phyloP scores from a whole-genome alignment of 495 filamentous ascomycete genomes.

The Echria macrotheca region DNA sequence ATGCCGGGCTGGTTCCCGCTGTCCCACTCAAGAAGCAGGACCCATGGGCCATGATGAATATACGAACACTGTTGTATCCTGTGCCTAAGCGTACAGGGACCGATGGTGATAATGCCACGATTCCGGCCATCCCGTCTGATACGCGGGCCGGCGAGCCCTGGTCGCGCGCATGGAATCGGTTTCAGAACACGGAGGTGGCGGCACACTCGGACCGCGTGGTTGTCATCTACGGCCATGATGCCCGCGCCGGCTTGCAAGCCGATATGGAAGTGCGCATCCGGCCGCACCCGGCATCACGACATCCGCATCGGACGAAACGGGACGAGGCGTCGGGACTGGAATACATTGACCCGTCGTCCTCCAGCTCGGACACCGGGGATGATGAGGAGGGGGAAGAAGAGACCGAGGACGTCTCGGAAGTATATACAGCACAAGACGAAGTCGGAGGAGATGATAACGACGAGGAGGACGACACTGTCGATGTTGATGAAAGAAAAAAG shows the following conservation, averaged over 20 bases:
- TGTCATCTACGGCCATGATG: constrained; percentile 83
- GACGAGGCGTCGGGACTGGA: too few species aligned
- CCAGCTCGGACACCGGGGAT: too few species aligned
- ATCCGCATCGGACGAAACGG: too few species aligned
- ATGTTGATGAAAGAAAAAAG: too few species aligned
- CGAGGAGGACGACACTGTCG: too few species aligned
- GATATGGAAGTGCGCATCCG: constrained; percentile 29
- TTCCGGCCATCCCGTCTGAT: constrained; percentile 55
- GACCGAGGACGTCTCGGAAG: too few species aligned
- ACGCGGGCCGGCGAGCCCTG: constrained; percentile 56
- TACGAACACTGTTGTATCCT: constrained; percentile 62
- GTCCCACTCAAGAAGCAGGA: constrained; percentile 69
- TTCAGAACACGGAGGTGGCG: constrained; percentile 23
- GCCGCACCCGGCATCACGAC: constrained; percentile 14
- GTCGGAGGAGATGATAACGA: too few species aligned
- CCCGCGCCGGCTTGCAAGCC: constrained; percentile 58
- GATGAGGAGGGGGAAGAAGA: too few species aligned
- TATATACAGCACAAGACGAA: too few species aligned
- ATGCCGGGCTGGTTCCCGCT: constrained; percentile 76
- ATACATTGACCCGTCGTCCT: too few species aligned
- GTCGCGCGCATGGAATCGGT: constrained; percentile 53
- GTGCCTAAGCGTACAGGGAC: background rate
- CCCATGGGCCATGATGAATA: constrained; percentile 79
- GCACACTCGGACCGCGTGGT: constrained; percentile 34
- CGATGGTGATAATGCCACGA: constrained; percentile 1